These are phyloP conservation scores for Dothidotthia symphoricarpi DNA, from an alignment of 2,329 filamentous ascomycete species.

Conservation along the genomic window DNA sequence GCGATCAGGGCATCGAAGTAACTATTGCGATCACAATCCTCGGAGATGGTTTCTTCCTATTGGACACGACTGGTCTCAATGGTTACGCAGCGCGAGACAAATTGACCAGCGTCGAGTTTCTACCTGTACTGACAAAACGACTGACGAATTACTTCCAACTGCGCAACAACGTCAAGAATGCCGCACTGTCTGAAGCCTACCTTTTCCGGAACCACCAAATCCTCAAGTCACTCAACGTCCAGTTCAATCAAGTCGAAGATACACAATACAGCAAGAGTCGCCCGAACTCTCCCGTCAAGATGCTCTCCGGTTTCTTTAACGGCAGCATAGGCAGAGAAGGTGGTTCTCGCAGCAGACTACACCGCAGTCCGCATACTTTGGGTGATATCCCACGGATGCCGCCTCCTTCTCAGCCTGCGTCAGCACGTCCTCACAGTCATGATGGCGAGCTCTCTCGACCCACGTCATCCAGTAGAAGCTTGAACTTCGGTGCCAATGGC, in stretches of 20 bases:
- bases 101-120: conserved; percentile 68
- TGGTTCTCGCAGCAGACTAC: conserved; percentile 31
- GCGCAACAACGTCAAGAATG: conserved; percentile 67
- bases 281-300: conserved; percentile 82
- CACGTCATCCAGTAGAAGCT: conserved; percentile 35
- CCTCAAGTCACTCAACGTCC: conserved; percentile 66
- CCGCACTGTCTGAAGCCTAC: conserved; percentile 63
- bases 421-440: conserved; percentile 39
- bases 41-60: conserved; percentile 55
- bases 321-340: conserved; percentile 53
- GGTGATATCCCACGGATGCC: conserved; percentile 39
- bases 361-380: conserved; percentile 35
- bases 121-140: conserved; percentile 71
- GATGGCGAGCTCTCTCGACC: conserved; percentile 37
- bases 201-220: conserved; percentile 77
- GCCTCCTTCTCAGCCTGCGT: conserved; percentile 35
- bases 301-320: conserved; percentile 78
- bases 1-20: conserved; percentile 64
- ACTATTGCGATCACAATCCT: conserved; percentile 60
- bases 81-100: conserved; percentile 73
- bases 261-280: conserved; percentile 58
- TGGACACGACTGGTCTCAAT: conserved; percentile 64
- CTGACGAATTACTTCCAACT: conserved; percentile 69
- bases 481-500: conserved; percentile 25
- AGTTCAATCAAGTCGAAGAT: conserved; percentile 60